Base-by-base conservation (phyloP, 257 asterid genomes). In the Salvia hispanica region DNA sequence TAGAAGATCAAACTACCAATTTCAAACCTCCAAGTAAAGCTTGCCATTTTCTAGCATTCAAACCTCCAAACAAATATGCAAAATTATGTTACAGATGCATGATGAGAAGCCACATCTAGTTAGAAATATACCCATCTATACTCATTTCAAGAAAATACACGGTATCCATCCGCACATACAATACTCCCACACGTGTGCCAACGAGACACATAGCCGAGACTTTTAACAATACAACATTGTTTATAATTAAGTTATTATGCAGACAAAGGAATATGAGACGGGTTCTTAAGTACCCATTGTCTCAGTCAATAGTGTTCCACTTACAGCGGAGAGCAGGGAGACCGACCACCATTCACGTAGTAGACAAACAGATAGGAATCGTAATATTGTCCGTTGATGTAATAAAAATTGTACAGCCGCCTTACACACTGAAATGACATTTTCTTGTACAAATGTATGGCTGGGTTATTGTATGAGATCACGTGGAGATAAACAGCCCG, bases 281-380 rank as follows among this genome's bases (percentile, higher is more conserved):
- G 62, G 21, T 21, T 10, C 5, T n/a, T 44, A 18, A 40, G 55
- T 50, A 73, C 65, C 67, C 31, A 25, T 25, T 25, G 31, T 25
- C 31, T 2, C 18, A 47, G 31, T 7, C 9, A 6, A 3, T 39
- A 60, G 33, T 64, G 34, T 57, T 67, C 57, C 64, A 90, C 99
- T 88, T 84, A 94, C 97, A 91, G 69, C 9, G 90, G 95, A 52
- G 96, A 94, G 88, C 99, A 94, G 50, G 96, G 93, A 76, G 99
- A 90, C 64, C 96, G 95, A 40, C 96, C 91, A 9, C 95, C 95
- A 66, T 94, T 94, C 67, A 91, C 96, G 68, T 85, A 91, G 84
- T 86, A 94, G 78, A 94, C 91, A 78, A 91, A 94, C 85, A 94
- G 81, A 85, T 82, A 91, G 2, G 99, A 83, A 81, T 94, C 99